Conservation (phyloP, 106 monocot genomes). For the Dioscorea alata region DNA sequence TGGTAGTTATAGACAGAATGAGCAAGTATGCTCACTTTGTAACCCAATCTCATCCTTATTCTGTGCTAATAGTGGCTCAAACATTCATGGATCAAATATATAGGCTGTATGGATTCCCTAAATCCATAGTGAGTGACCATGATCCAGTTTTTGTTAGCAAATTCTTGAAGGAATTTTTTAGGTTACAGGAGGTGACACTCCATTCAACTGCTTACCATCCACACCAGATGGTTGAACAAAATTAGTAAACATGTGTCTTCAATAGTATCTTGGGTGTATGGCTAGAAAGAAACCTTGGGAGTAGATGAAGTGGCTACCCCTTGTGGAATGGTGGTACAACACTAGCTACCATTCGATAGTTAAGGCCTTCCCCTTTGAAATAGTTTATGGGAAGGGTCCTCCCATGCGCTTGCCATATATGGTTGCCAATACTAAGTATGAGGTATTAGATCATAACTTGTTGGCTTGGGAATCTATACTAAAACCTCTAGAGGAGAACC, state of each 20-base stretch:
- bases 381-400: not conserved
- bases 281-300: not conserved
- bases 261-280: constrained; percentile 6
- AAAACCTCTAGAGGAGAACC: not conserved
- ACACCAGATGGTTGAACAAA: constrained; percentile 11
- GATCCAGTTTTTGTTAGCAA: not conserved
- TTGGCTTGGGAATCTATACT: not conserved
- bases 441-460: not conserved
- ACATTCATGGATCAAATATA: not conserved
- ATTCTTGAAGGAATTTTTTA: constrained; percentile 12
- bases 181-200: not conserved
- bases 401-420: not conserved
- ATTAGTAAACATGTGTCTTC: not conserved
- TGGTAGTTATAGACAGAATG: too few relatives aligned
- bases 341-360: not conserved
- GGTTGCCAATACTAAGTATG: not conserved
- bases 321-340: constrained; percentile 7
- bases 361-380: not conserved
- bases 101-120: constrained; percentile 6
- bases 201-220: constrained; percentile 4
- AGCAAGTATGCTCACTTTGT: constrained; percentile 14
- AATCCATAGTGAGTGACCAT: not conserved
- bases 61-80: not conserved
- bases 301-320: not conserved
- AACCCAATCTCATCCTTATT: not conserved